A percentile compares a stretch with the other conserved stretches of the same genome.
Evolutionary conservation across 2,329 filamentous ascomycete genomes (phyloP).

Genomic region (Penicillium griseofulvum): DNA sequence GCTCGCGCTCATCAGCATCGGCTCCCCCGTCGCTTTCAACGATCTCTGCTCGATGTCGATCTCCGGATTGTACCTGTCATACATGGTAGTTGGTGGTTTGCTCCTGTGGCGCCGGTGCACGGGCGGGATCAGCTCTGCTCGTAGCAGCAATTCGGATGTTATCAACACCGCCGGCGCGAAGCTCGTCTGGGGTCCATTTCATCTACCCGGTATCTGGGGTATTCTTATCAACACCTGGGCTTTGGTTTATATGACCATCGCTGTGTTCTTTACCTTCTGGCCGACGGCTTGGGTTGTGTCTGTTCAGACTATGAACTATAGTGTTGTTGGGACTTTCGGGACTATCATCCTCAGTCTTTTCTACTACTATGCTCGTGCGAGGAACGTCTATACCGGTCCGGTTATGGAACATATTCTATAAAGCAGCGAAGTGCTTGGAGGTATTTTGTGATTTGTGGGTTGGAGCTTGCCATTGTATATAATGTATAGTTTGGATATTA

Average conservation of each 20-base stretch:
- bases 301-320: constrained; percentile 49
- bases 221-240: constrained; percentile 46
- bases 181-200: constrained; percentile 33
- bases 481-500: not conserved
- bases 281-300: constrained; percentile 40
- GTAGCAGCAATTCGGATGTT: constrained; percentile 16
- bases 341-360: constrained; percentile 41
- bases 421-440: not conserved
- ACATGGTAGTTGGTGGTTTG: constrained; percentile 27
- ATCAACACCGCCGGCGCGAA: constrained; percentile 28
- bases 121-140: constrained; percentile 18
- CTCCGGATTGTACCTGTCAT: constrained; percentile 32
- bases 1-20: constrained; percentile 35
- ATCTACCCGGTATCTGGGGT: constrained; percentile 35
- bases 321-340: constrained; percentile 43
- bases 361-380: constrained; percentile 41
- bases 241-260: constrained; percentile 46
- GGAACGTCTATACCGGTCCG: constrained; percentile 34
- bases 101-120: constrained; percentile 29
- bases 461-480: not conserved
- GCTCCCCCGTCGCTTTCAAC: constrained; percentile 33
- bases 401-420: constrained; percentile 18
- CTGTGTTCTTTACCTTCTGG: constrained; percentile 52
- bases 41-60: constrained; percentile 35
- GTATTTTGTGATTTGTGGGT: not conserved